Evolutionary conservation across 306 rosid species (phyloP).

Genomic region (Quillaja saponaria): DNA sequence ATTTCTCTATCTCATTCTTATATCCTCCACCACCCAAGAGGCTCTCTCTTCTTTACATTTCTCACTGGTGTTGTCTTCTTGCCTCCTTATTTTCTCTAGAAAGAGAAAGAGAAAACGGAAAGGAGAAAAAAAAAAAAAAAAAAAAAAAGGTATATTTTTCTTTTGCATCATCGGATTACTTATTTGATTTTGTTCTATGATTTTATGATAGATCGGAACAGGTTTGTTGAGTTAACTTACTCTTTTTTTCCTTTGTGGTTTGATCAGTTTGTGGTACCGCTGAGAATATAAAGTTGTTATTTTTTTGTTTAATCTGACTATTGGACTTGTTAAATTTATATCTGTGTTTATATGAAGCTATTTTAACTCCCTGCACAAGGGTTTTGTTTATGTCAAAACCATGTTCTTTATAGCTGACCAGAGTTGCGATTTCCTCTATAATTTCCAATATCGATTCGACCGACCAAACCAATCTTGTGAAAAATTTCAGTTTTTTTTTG

Average conservation of each 20-base stretch:
- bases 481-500: conserved; percentile 1
- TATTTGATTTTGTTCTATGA: conserved; percentile 10
- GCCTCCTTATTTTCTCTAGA: conserved; percentile 31
- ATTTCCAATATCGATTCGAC: conserved; percentile 21
- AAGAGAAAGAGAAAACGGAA: conserved; percentile 15
- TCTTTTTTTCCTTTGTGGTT: conserved; percentile 14
- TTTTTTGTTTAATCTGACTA: conserved; percentile 31
- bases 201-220: conserved; percentile 49
- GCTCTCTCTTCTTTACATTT: conserved; percentile 43
- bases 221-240: conserved; percentile 28
- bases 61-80: conserved; percentile 48
- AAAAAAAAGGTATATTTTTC: conserved; percentile 15
- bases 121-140: conserved; percentile 14
- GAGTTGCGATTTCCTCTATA: neutral
- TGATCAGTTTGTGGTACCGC: conserved; percentile 42
- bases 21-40: conserved; percentile 60
- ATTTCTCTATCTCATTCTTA: conserved; percentile 39
- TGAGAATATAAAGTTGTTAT: conserved; percentile 27
- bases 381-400: conserved; percentile 25
- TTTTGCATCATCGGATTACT: conserved; percentile 35
- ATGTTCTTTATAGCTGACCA: conserved; percentile 22
- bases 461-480: conserved; percentile 39
- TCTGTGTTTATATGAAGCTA: conserved; percentile 1
- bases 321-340: conserved; percentile 14
- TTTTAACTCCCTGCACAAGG: neutral